Evolutionary conservation across 2,329 filamentous ascomycete genomes (phyloP).

Genomic region (Fusarium irregulare): DNA sequence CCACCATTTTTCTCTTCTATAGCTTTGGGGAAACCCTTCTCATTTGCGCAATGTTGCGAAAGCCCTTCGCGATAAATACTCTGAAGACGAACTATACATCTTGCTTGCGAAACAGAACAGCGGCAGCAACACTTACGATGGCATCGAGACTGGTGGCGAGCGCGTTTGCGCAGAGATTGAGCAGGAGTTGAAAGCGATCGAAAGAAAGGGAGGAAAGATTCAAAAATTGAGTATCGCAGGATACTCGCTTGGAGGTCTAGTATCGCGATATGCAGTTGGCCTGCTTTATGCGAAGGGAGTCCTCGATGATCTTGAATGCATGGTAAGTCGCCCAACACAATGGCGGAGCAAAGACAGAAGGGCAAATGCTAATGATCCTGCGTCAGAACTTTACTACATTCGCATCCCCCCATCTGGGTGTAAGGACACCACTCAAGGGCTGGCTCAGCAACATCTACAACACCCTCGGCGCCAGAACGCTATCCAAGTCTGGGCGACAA

Average conservation of each 20-base stretch:
- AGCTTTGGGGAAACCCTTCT: constrained; percentile 83
- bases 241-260: constrained; percentile 89
- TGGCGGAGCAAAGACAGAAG: neutral
- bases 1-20: constrained; percentile 10
- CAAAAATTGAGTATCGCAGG: constrained; percentile 87
- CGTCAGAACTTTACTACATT: constrained; percentile 90
- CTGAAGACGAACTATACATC: constrained; percentile 74
- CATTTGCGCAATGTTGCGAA: constrained; percentile 78
- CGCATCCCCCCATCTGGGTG: constrained; percentile 85
- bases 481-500: constrained; percentile 87
- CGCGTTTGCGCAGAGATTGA: constrained; percentile 75
- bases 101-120: constrained; percentile 78
- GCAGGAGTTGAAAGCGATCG: constrained; percentile 67
- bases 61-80: constrained; percentile 69
- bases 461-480: constrained; percentile 80
- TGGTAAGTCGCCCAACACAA: constrained; percentile 59
- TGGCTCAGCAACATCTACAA: constrained; percentile 80
- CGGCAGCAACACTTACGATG: constrained; percentile 78
- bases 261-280: constrained; percentile 87
- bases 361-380: constrained; percentile 23
- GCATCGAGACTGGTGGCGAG: constrained; percentile 75
- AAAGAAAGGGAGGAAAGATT: constrained; percentile 74
- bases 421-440: constrained; percentile 74
- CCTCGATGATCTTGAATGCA: constrained; percentile 81
- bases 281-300: constrained; percentile 83